Evolutionary conservation across 805 yeast species (phyloP).

Genomic region (Lipomyces starkeyi): DNA sequence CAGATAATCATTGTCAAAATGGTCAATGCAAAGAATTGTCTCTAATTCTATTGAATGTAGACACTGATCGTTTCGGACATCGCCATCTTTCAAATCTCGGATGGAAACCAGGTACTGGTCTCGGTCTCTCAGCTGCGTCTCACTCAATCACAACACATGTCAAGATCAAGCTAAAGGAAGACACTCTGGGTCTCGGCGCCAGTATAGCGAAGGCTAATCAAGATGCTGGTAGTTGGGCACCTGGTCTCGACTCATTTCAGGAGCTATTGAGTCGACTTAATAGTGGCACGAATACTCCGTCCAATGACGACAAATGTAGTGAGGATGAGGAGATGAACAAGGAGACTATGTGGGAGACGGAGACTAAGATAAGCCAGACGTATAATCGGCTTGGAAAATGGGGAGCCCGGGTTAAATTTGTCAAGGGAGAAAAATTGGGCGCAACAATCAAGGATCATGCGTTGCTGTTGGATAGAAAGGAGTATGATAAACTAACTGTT

Average conservation of each 20-base stretch:
- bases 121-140: conserved; percentile 60
- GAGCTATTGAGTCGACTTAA: conserved; percentile 85
- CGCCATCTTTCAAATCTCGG: conserved; percentile 81
- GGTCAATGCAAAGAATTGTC: too few relatives aligned
- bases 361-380: conserved; percentile 58
- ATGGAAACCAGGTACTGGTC: conserved; percentile 91
- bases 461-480: conserved; percentile 37
- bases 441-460: conserved; percentile 60
- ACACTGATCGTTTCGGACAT: conserved; percentile 83
- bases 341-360: conserved; percentile 56
- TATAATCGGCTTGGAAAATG: conserved; percentile 63
- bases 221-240: conserved; percentile 77
- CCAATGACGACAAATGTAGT: background rate
- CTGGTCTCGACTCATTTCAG: conserved; percentile 93
- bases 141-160: conserved; percentile 79
- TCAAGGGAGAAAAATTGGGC: conserved; percentile 78
- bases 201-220: conserved; percentile 58
- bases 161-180: conserved; percentile 80
- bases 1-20: background rate
- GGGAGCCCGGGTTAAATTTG: conserved; percentile 85
- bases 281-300: conserved; percentile 55
- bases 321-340: conserved; percentile 55
- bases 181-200: conserved; percentile 81
- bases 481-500: conserved; percentile 33
- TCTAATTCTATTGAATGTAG: conserved; percentile 15